Evolutionary conservation across 1,284 basidiomycete species (phyloP).

Genomic region (Xanthoconium separans): DNA sequence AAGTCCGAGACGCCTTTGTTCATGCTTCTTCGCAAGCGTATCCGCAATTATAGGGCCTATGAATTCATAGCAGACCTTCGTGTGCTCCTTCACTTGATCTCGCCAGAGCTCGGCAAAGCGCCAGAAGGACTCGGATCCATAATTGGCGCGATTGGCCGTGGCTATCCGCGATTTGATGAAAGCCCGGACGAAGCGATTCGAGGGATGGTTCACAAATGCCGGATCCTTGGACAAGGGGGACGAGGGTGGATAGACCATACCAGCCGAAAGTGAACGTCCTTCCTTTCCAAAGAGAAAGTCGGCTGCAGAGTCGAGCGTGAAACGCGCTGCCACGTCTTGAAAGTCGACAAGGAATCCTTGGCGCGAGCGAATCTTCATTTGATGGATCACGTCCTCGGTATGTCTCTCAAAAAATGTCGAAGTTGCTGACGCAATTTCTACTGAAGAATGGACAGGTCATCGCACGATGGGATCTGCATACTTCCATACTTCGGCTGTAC

Average conservation of each 20-base stretch:
- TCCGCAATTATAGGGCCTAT: conserved; percentile 32
- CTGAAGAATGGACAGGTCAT: conserved; percentile 60
- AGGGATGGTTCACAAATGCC: conserved; percentile 10
- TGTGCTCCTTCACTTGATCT: conserved; percentile 17
- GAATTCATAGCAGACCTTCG: conserved; percentile 21
- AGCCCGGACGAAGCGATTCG: conserved; percentile 30
- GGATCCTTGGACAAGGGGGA: conserved; percentile 22
- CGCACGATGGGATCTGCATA: conserved; percentile 51
- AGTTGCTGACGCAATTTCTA: conserved; percentile 52
- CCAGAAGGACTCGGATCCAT: conserved; percentile 27
- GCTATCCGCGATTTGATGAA: conserved; percentile 21
- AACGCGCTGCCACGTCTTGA: conserved; percentile 45
- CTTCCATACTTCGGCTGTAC: conserved; percentile 52
- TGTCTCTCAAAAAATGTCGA: conserved; percentile 52
- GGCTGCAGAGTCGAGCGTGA: conserved; percentile 48
- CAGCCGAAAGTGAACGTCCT: conserved; percentile 38
- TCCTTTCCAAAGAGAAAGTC: conserved; percentile 49
- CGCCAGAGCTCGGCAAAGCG: conserved; percentile 27
- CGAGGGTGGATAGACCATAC: conserved; percentile 36
- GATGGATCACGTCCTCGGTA: conserved; percentile 39
- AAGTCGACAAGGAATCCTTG: conserved; percentile 51
- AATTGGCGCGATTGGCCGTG: conserved; percentile 12
- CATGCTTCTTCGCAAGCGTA: conserved; percentile 27
- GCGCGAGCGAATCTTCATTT: conserved; percentile 40
- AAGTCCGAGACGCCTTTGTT: neutral